Conservation (phyloP, 176 grass and related monocot species). For the Aechmea fasciata region DNA sequence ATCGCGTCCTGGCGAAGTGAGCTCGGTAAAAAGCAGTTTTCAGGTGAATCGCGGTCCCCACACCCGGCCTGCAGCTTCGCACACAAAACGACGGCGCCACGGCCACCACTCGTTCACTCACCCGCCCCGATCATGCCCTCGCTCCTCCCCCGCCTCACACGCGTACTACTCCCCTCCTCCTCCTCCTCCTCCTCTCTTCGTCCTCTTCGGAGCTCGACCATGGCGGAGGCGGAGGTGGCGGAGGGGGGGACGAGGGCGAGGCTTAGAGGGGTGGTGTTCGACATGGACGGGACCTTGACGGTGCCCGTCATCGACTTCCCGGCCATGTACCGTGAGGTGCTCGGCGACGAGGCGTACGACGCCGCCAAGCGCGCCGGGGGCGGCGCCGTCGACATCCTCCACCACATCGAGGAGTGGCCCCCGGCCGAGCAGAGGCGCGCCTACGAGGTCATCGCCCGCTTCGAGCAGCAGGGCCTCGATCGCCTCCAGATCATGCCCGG, state of each 20-base stretch:
- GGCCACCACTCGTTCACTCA: neutral
- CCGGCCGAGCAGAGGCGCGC: conserved; percentile 53
- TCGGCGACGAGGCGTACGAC: conserved; percentile 53
- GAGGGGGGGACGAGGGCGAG: neutral
- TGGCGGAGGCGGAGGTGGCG: neutral
- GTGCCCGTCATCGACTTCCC: conserved; percentile 88
- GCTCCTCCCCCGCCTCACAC: conserved; percentile 11
- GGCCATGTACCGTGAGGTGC: conserved; percentile 83
- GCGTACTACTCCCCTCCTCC: conserved; percentile 12
- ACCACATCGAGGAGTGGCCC: conserved; percentile 52
- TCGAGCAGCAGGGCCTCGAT: conserved; percentile 77
- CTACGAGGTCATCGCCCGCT: conserved; percentile 71
- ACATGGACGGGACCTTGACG: conserved; percentile 96
- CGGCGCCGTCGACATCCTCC: conserved; percentile 67
- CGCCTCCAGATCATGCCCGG: conserved; percentile 94
- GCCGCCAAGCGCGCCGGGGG: conserved; percentile 35
- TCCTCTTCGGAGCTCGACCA: neutral
- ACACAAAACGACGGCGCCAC: too few species aligned
- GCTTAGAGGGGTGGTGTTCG: conserved; percentile 79
- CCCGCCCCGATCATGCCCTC: conserved; percentile 5
- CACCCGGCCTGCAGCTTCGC: too few species aligned
- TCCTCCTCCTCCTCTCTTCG: conserved; percentile 6
- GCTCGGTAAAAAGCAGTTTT: too few species aligned
- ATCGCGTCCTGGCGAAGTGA: too few species aligned
- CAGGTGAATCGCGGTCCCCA: too few species aligned